Conservation (phyloP, 768 basidiomycete species). For the Scleroderma bovista region DNA sequence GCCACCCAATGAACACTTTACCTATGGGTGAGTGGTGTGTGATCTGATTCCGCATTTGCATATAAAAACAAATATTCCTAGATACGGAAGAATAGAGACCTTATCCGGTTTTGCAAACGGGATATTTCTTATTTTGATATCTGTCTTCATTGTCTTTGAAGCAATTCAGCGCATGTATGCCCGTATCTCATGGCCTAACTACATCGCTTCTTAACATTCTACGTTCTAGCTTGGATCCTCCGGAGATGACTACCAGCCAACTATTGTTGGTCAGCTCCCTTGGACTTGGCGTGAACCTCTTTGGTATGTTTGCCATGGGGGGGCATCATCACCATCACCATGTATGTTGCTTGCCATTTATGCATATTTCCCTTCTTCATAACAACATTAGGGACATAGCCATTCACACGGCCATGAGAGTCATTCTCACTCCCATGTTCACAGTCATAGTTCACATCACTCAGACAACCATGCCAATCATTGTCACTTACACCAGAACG, state of each 20-base stretch:
- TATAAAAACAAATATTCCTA: constrained; percentile 22
- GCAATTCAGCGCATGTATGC: constrained; percentile 89
- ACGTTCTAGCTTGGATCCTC: constrained; percentile 70
- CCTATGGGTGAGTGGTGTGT: constrained; percentile 70
- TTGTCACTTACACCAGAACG: constrained; percentile 9
- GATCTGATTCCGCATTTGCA: not conserved
- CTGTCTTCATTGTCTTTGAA: constrained; percentile 97
- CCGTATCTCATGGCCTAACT: not conserved
- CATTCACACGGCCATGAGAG: constrained; percentile 30
- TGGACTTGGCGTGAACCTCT: constrained; percentile 90
- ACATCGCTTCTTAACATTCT: not conserved
- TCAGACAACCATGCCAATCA: constrained; percentile 31
- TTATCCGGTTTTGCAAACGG: constrained; percentile 98
- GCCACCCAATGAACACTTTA: constrained; percentile 91
- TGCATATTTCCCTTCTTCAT: not conserved
- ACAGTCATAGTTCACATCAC: constrained; percentile 10
- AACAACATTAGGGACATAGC: constrained; percentile 5
- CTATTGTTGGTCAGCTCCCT: constrained; percentile 83
- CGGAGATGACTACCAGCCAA: constrained; percentile 96
- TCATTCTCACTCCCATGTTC: constrained; percentile 32
- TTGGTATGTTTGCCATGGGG: constrained; percentile 99
- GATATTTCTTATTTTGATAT: constrained; percentile 88
- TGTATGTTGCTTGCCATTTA: constrained; percentile 35
- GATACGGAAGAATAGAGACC: constrained; percentile 95
- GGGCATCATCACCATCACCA: constrained; percentile 77